Percentiles rank a stretch among this genome's conserved stretches.
Evolutionary conservation across 345 rosid species (phyloP).

Genomic region (Eucalyptus curtisii): DNA sequence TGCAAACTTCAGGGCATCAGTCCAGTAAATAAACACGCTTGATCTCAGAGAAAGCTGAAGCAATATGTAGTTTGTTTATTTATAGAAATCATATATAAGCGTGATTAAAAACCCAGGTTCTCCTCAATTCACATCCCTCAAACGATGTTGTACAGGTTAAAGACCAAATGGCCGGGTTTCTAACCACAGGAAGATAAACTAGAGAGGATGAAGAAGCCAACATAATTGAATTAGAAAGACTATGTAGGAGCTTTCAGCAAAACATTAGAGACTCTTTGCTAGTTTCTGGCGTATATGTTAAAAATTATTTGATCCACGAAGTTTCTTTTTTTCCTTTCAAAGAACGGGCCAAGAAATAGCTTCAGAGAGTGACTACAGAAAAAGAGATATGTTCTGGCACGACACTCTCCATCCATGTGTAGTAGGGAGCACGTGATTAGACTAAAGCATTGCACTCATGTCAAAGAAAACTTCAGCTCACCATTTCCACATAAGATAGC

Average conservation of each 20-base stretch:
- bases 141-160: not conserved
- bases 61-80: not conserved
- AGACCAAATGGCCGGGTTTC: not conserved
- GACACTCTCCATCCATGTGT: not conserved
- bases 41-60: not conserved
- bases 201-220: not conserved
- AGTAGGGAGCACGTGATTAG: not conserved
- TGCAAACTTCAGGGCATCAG: not conserved
- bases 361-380: not conserved
- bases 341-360: not conserved
- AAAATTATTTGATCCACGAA: not conserved
- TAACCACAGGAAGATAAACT: not conserved
- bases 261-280: not conserved
- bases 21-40: not conserved
- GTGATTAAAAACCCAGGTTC: not conserved
- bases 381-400: not conserved
- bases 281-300: not conserved
- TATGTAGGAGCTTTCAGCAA: not conserved
- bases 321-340: not conserved
- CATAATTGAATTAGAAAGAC: not conserved
- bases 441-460: not conserved
- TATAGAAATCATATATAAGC: not conserved
- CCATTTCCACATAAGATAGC: conserved; percentile 95
- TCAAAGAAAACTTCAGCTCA: conserved; percentile 8
- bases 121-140: not conserved